A percentile compares a stretch with the other conserved stretches of the same genome.
Conservation (phyloP, 495 filamentous ascomycete species). For the Talaromyces proteolyticus region DNA sequence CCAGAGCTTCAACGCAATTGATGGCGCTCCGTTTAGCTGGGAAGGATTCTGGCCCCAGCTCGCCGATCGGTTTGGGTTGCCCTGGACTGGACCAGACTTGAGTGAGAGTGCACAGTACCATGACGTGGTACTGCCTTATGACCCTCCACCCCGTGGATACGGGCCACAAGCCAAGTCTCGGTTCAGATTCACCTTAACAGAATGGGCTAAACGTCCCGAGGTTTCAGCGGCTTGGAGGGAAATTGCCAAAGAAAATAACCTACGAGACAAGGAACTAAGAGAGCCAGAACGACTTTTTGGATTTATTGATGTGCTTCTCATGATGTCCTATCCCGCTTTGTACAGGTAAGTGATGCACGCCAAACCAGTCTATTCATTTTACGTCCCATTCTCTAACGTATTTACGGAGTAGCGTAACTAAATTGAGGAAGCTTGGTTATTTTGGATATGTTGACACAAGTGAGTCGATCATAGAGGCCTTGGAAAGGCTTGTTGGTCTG, state of each 20-base stretch:
- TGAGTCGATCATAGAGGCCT: constrained; percentile 5
- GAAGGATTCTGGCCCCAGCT: constrained; percentile 39
- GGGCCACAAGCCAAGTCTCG: constrained; percentile 26
- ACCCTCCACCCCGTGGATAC: constrained; percentile 27
- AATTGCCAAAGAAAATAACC: constrained; percentile 10
- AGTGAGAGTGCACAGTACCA: constrained; percentile 12
- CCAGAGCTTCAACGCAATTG: constrained; percentile 39
- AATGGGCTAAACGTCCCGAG: constrained; percentile 39
- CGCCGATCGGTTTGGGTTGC: constrained; percentile 34
- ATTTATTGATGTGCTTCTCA: constrained; percentile 4
- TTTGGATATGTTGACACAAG: constrained; percentile 4
- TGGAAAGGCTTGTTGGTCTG: constrained; percentile 4
- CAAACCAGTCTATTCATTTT: constrained; percentile 3
- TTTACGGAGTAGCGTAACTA: constrained; percentile 2
- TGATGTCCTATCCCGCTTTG: constrained; percentile 4
- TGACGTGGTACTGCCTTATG: constrained; percentile 11
- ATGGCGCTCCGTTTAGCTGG: constrained; percentile 36
- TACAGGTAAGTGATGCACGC: constrained; percentile 1
- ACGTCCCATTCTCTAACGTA: constrained; percentile 3
- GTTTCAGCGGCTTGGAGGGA: constrained; percentile 36
- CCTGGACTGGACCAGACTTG: constrained; percentile 16
- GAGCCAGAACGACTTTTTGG: constrained; percentile 4
- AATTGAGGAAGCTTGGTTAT: constrained; percentile 6
- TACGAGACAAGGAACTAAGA: constrained; percentile 9
- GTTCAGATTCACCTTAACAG: constrained; percentile 27